These are phyloP conservation scores for Oryza punctata DNA, from an alignment of 176 grass and related monocot species.

Conservation along the genomic window DNA sequence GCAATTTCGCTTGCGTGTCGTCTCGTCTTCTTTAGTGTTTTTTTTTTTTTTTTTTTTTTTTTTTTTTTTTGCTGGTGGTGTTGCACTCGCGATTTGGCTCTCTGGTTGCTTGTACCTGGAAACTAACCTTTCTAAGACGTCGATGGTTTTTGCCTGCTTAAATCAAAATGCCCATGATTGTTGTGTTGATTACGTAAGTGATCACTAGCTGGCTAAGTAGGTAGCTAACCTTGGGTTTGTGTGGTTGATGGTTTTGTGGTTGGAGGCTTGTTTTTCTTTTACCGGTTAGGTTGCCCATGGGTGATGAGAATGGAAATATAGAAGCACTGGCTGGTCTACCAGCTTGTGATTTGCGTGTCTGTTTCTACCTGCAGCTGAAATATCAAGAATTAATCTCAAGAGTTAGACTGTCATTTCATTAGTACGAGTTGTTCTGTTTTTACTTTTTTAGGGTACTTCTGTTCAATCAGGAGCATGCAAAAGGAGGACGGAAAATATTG, in stretches of 20 bases:
- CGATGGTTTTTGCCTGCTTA: constrained; percentile 12
- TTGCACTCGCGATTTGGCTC: constrained; percentile 18
- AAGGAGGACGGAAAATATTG: background rate
- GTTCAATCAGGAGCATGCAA: background rate
- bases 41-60: too few relatives aligned
- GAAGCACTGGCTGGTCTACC: background rate
- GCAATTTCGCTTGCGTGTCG: constrained; percentile 34
- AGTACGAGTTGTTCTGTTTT: too few relatives aligned
- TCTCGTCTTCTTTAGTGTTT: background rate
- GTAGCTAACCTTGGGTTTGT: background rate
- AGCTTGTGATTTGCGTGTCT: background rate
- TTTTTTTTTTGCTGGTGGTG: background rate
- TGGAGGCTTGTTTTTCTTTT: background rate
- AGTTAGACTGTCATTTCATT: background rate
- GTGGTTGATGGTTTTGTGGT: constrained; percentile 2
- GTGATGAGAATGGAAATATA: background rate
- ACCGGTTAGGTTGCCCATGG: background rate
- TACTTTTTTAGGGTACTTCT: too few relatives aligned
- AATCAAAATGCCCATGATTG: background rate
- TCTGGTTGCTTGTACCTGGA: constrained; percentile 31
- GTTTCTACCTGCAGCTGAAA: background rate
- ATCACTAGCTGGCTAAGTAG: background rate
- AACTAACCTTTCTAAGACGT: background rate
- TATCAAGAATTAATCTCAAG: background rate
- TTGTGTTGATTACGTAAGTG: background rate